These are phyloP conservation scores for Pinus tabuliformis DNA, from an alignment of 75 land plant species.

Conservation along the genomic window DNA sequence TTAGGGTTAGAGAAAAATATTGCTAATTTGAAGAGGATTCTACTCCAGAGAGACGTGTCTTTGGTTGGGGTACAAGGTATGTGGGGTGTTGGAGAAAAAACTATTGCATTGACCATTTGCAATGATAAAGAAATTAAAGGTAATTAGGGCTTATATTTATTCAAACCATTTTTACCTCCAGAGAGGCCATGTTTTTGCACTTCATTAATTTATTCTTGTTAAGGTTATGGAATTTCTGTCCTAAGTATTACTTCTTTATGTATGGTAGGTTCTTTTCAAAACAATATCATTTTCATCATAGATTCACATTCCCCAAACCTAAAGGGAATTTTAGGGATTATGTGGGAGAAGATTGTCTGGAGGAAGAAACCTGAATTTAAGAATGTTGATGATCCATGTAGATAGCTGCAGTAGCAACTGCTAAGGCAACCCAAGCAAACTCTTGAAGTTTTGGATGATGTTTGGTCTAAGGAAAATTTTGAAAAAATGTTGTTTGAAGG, in stretches of 20 bases:
- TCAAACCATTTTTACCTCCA: neutral
- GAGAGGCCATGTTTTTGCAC: no score
- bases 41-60: neutral
- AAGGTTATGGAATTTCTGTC: no score
- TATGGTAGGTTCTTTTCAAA: constrained; percentile 27
- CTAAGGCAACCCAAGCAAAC: neutral
- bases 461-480: constrained; percentile 38
- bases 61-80: neutral
- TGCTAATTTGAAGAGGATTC: neutral
- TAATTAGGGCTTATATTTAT: neutral
- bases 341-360: constrained; percentile 22
- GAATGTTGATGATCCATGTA: neutral
- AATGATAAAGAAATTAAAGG: neutral
- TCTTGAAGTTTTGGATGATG: constrained; percentile 53
- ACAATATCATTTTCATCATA: constrained; percentile 45
- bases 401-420: neutral
- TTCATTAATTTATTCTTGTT: no score
- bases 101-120: neutral
- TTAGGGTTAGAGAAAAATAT: no score
- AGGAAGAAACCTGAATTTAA: neutral
- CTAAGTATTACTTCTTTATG: neutral
- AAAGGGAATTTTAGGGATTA: constrained; percentile 4
- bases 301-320: constrained; percentile 60
- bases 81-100: constrained; percentile 3
- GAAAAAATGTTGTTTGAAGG: constrained; percentile 30